These are phyloP conservation scores for Ceratobasidium sp. DNA, from an alignment of 1,284 basidiomycete species.

Conservation along the genomic window DNA sequence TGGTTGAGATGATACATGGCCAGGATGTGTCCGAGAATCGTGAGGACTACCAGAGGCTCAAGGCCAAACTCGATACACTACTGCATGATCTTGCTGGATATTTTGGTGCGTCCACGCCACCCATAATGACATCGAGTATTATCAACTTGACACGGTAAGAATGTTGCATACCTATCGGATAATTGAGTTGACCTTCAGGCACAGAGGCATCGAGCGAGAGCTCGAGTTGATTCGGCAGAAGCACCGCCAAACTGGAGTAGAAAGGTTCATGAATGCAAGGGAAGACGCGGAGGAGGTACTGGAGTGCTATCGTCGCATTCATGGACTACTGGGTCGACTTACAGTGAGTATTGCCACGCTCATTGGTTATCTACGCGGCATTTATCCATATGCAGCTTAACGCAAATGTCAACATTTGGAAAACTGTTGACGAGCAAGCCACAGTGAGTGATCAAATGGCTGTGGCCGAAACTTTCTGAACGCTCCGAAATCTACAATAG, in stretches of 20 bases:
- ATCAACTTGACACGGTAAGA: not conserved
- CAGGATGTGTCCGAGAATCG: not conserved
- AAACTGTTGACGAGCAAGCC: not conserved
- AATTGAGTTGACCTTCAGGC: not conserved
- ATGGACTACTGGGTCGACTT: not conserved
- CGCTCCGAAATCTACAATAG: not conserved
- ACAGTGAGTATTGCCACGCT: not conserved
- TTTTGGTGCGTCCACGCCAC: not conserved
- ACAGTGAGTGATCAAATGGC: not conserved
- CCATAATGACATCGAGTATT: not conserved
- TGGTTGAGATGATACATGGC: not conserved
- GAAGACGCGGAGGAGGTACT: constrained; percentile 3
- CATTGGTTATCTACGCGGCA: not conserved
- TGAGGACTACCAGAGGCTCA: not conserved
- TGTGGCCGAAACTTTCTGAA: not conserved
- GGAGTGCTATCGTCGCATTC: constrained; percentile 13
- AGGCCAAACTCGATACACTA: not conserved
- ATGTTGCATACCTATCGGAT: no score
- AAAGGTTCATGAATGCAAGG: not conserved
- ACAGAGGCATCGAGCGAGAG: not conserved
- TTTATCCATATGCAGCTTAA: not conserved
- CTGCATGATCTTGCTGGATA: not conserved
- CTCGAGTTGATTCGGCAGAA: not conserved
- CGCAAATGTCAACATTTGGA: not conserved
- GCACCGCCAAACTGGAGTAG: not conserved